phyloP scores from a whole-genome alignment of 129 eudicot species.

The Deinandra increscens region DNA sequence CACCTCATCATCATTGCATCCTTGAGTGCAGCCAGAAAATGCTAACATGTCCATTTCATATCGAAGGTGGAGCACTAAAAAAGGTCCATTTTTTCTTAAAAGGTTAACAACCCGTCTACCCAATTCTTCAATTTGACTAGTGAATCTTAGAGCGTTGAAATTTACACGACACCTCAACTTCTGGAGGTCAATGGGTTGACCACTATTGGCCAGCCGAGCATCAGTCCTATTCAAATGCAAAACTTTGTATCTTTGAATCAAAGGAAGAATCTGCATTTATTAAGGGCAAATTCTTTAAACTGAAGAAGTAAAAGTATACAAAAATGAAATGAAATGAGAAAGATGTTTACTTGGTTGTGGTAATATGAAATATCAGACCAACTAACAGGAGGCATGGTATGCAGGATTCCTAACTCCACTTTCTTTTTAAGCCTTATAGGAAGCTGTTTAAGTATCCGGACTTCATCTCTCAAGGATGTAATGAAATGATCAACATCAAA shows the following conservation, averaged over 20 bases:
- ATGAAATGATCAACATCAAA: constrained; percentile 96
- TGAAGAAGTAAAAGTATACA: not conserved
- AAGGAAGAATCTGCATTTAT: constrained; percentile 75
- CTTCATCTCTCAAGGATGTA: constrained; percentile 93
- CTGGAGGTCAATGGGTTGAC: constrained; percentile 72
- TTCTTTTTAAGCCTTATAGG: constrained; percentile 86
- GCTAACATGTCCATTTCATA: constrained; percentile 99
- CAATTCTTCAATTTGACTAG: constrained; percentile 85
- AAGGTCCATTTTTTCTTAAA: constrained; percentile 78
- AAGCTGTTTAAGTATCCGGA: constrained; percentile 80
- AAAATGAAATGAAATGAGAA: constrained; percentile 6
- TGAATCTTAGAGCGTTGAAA: constrained; percentile 72
- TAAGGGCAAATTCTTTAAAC: constrained; percentile 6
- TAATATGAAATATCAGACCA: constrained; percentile 98
- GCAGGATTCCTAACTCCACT: constrained; percentile 65
- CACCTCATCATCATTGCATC: constrained; percentile 77
- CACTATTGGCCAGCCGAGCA: constrained; percentile 92
- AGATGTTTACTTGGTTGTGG: constrained; percentile 64
- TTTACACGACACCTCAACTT: constrained; percentile 92
- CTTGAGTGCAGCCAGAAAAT: constrained; percentile 96
- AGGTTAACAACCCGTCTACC: constrained; percentile 72
- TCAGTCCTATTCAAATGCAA: constrained; percentile 92
- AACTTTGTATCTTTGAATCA: constrained; percentile 78
- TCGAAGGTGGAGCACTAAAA: constrained; percentile 91
- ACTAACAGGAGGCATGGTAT: constrained; percentile 90